Evolutionary conservation across 2,329 filamentous ascomycete species (phyloP), one percentile per base, ranked within the genome.

Genomic region (Calonectria honghensis): DNA sequence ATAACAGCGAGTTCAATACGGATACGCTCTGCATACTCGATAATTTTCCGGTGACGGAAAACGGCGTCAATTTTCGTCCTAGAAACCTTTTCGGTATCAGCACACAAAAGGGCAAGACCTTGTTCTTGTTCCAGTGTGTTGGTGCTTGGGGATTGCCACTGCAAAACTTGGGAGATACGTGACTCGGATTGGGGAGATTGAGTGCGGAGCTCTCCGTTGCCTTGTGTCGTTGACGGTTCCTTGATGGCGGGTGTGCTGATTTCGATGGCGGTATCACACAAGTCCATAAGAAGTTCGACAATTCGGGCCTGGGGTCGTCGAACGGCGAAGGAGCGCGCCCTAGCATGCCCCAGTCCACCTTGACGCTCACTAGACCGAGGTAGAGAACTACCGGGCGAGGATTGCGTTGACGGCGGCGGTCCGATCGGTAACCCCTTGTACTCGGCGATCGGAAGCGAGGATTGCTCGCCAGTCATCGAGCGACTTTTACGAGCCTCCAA

Each of bases 101-200:
- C 91, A 83, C 96, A 98, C n/a, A 99, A 87, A 32, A 96, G 85
- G 48, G 95, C 94, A 31, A 99, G 88, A 0, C 97, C 97, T 81
- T 97, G 95, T 83, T 98, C 96, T 83, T 98, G 96, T 76, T 99
- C 97, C 20, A 98, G 86, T 0, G 96, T 97, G 81, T 96, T 96
- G 65, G 94, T 94, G 80, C 95, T 96, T 0, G 97, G 97, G 6
- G 96, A 98, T 82, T 98, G 96, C 97, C 97, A 99, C 83, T 98
- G 96, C 78, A 97, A 85, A 7, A 99, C 96, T 84, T 99, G 97
- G 1, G 95, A 94, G 79, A 98, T 97, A 39, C 96, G 93, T 54
- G 95, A 97, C 83, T 99, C 97, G 0, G 97, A 99, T 82, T 98
- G 95, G 0, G 97, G 97, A 6, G 97, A 99, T 82, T 98, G 94